A percentile compares a stretch with the other conserved stretches of the same genome.
These are phyloP conservation scores for Cyberlindnera meyerae DNA, from an alignment of 805 yeast genomes.

Conservation along the genomic window DNA sequence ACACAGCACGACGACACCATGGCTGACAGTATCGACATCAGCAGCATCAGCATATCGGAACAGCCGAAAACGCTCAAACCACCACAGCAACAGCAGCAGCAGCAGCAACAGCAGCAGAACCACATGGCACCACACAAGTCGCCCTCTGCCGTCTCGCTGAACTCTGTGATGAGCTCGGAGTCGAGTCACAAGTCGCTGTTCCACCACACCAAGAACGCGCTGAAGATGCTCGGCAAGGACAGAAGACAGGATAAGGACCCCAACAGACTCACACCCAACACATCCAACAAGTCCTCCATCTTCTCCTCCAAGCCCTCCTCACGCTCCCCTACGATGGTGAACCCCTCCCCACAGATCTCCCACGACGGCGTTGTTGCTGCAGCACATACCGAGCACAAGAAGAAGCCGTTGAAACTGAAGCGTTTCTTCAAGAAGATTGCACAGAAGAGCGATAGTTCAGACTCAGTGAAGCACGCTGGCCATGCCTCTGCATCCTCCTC, in stretches of 20 bases:
- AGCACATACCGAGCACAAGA: constrained; percentile 9
- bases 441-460: constrained; percentile 5
- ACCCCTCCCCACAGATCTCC: constrained; percentile 16
- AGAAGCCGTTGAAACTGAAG: constrained; percentile 32
- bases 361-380: constrained; percentile 8
- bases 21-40: too few relatives aligned
- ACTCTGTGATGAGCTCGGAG: constrained; percentile 10
- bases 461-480: too few relatives aligned
- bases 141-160: constrained; percentile 11
- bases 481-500: too few relatives aligned
- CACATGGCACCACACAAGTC: constrained; percentile 7
- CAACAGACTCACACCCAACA: constrained; percentile 23
- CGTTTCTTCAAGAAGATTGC: constrained; percentile 48
- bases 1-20: too few relatives aligned
- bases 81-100: not conserved
- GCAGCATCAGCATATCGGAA: too few relatives aligned
- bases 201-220: constrained; percentile 14
- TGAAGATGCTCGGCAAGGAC: constrained; percentile 11
- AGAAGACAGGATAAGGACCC: constrained; percentile 10
- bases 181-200: constrained; percentile 6
- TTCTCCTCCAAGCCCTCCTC: constrained; percentile 21
- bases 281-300: constrained; percentile 20
- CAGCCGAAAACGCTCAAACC: not conserved
- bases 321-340: constrained; percentile 20
- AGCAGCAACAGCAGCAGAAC: not conserved